Evolutionary conservation across 2,329 filamentous ascomycete genomes (phyloP).

Genomic region (Xenoacremonium recifei): DNA sequence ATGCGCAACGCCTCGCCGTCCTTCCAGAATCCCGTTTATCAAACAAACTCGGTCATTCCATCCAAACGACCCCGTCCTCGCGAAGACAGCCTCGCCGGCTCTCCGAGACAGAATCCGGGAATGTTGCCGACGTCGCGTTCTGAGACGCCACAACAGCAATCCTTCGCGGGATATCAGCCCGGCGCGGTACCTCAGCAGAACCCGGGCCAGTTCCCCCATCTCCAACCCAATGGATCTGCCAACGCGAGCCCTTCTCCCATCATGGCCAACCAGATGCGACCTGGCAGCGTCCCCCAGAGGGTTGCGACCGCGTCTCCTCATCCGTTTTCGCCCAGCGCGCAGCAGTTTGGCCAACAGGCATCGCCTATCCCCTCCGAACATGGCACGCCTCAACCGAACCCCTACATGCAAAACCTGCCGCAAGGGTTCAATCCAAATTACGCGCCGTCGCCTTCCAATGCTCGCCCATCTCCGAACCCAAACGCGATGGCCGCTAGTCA

Average conservation of each 20-base stretch:
- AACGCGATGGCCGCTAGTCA: constrained; percentile 50
- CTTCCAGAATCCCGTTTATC: constrained; percentile 76
- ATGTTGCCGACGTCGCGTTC: constrained; percentile 82
- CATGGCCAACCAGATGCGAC: constrained; percentile 76
- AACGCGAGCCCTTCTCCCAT: constrained; percentile 92
- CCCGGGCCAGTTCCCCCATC: constrained; percentile 73
- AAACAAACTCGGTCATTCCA: constrained; percentile 82
- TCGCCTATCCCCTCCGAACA: constrained; percentile 78
- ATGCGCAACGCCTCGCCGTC: constrained; percentile 79
- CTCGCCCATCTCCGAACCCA: constrained; percentile 54
- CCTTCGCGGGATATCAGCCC: constrained; percentile 69
- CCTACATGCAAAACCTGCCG: constrained; percentile 63
- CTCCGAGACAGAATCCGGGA: constrained; percentile 72
- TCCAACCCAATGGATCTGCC: constrained; percentile 75
- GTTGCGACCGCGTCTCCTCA: constrained; percentile 92
- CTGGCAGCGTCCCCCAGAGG: constrained; percentile 70
- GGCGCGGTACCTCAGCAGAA: constrained; percentile 61
- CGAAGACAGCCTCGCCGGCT: constrained; percentile 82
- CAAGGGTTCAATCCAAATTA: constrained; percentile 60
- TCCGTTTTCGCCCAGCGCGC: constrained; percentile 76
- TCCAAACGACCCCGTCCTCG: constrained; percentile 81
- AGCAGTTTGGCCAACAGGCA: constrained; percentile 69
- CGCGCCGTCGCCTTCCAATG: constrained; percentile 54
- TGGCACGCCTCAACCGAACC: constrained; percentile 70
- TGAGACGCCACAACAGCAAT: constrained; percentile 82